Evolutionary conservation across 371 early-diverging fungal genomes (phyloP), one percentile per base, ranked within the genome.

Genomic region (Lichtheimia corymbifera): DNA sequence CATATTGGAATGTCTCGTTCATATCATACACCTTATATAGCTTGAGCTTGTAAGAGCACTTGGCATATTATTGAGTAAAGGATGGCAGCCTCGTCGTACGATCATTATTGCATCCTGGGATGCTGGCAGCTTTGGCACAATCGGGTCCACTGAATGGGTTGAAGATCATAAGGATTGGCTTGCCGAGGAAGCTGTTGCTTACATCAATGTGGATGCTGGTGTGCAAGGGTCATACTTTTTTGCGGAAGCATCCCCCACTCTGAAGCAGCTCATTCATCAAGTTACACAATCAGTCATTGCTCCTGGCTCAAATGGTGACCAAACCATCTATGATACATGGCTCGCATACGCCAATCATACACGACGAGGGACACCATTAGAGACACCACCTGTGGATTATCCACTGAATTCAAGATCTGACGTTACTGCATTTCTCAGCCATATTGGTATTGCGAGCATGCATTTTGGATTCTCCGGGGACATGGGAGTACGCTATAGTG

Each of bases 61-160:
- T 44, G 84, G 86, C 3, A 62, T 71, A 53, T 69, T 86, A 30
- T 57, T 72, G 28, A 72, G 75, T 63, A 63, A 65, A 13, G 87
- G 87, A 17, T 86, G 87, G 87, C 73, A 74, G 11, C 87, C 87
- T 6, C 74, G 77, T 5, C 77, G 87, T 22, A 80, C 83, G 5
- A 79, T 85, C 42, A 58, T 83, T n/a, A 64, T 86, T 17, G 83
- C 79, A 5, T 80, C 80, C 40, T 86, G 87, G 87, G 87, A 86
- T 61, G 87, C 77, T 60, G 79, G 83, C 18, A 86, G 86, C 53
- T 84, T 83, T 63, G 79, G 85, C 18, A 59, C 79, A n/a, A 58
- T 83, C 14, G 87, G 87, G 7, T 83, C 83, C 6, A 86, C 87
- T 15, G 87, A 86, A 58, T 86, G 79, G 79, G 87, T 84, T 4